phyloP scores from a whole-genome alignment of 2,329 filamentous ascomycete genomes.

The Trichoderma aggressivum region DNA sequence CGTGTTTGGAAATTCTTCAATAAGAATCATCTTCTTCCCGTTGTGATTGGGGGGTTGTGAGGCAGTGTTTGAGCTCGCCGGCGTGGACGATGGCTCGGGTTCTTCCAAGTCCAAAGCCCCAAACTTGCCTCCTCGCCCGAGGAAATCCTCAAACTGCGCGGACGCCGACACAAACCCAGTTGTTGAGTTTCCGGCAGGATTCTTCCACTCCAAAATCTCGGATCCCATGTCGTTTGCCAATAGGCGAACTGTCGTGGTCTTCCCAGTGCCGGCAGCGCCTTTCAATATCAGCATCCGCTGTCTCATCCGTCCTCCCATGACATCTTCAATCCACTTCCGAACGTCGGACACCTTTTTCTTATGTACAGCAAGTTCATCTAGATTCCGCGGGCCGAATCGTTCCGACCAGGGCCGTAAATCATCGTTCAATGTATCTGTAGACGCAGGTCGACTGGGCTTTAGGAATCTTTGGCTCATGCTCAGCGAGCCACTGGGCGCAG shows the following conservation, averaged over 20 bases:
- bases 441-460: conserved; percentile 37
- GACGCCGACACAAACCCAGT: conserved; percentile 67
- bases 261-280: conserved; percentile 86
- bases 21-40: conserved; percentile 59
- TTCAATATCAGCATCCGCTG: conserved; percentile 81
- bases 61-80: conserved; percentile 23
- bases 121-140: conserved; percentile 77
- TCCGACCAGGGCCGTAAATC: conserved; percentile 83
- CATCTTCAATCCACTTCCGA: conserved; percentile 73
- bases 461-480: conserved; percentile 52
- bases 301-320: conserved; percentile 60
- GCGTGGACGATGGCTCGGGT: conserved; percentile 28
- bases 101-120: conserved; percentile 58
- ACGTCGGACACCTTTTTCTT: conserved; percentile 92
- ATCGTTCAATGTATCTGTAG: conserved; percentile 36
- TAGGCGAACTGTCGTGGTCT: conserved; percentile 80
- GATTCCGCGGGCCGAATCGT: conserved; percentile 67
- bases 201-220: conserved; percentile 86
- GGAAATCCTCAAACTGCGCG: conserved; percentile 86
- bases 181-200: conserved; percentile 62
- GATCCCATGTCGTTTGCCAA: conserved; percentile 74
- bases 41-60: conserved; percentile 19
- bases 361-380: conserved; percentile 88
- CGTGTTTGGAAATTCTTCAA: conserved; percentile 81
- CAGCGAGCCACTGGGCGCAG: conserved; percentile 23